phyloP scores from a whole-genome alignment of 2,329 filamentous ascomycete species.

The Stagonosporopsis rhizophila region DNA sequence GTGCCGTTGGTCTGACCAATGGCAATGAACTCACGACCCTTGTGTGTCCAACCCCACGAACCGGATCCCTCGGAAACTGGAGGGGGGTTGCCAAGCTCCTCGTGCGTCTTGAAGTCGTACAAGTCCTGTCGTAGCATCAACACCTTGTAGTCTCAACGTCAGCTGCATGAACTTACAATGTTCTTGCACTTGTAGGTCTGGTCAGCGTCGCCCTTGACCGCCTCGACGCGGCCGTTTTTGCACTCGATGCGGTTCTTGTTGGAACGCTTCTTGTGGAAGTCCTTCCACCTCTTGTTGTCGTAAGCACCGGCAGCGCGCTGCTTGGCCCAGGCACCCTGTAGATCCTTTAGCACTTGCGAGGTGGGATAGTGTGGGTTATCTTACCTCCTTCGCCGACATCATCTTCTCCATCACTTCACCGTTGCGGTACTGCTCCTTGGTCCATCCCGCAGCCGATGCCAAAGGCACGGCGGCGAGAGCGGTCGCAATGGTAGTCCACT shows the following conservation, averaged over 20 bases:
- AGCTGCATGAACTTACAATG: slow-evolving; percentile 52
- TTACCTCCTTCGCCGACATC: slow-evolving; percentile 46
- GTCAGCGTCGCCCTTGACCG: slow-evolving; percentile 47
- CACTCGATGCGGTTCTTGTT: slow-evolving; percentile 41
- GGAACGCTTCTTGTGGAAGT: slow-evolving; percentile 38
- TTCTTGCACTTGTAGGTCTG: slow-evolving; percentile 53
- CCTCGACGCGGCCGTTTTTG: slow-evolving; percentile 47
- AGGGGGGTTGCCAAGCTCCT: slow-evolving; percentile 58
- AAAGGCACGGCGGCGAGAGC: slow-evolving; percentile 40
- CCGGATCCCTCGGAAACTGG: slow-evolving; percentile 50
- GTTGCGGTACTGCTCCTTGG: slow-evolving; percentile 41
- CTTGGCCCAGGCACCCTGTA: slow-evolving; percentile 41
- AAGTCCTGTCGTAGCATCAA: slow-evolving; percentile 51
- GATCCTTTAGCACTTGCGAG: slow-evolving; percentile 19
- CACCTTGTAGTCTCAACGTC: neutral
- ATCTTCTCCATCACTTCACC: slow-evolving; percentile 46
- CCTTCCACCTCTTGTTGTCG: slow-evolving; percentile 42
- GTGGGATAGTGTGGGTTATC: neutral
- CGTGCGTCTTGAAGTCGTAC: slow-evolving; percentile 64
- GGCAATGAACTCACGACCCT: slow-evolving; percentile 62
- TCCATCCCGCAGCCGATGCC: slow-evolving; percentile 38
- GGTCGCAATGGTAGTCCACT: slow-evolving; percentile 40
- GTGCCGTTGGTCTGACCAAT: slow-evolving; percentile 64
- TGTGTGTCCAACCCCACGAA: slow-evolving; percentile 62
- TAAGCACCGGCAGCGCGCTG: slow-evolving; percentile 41